These are phyloP conservation scores for Raddia distichophylla DNA, from an alignment of 176 grass and related monocot genomes.

Conservation along the genomic window DNA sequence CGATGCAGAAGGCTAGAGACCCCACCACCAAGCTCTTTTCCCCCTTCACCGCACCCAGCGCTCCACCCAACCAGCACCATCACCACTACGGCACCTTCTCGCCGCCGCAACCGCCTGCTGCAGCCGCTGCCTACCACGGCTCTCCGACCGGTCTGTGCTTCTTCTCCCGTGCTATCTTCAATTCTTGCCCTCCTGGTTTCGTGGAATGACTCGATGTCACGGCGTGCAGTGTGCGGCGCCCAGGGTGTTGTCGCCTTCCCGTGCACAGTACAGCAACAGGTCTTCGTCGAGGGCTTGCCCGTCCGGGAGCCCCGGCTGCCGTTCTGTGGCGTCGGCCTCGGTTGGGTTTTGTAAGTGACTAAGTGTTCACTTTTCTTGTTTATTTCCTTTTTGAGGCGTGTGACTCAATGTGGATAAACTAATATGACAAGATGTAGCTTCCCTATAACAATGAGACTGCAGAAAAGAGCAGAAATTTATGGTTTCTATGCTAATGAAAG, in stretches of 20 bases:
- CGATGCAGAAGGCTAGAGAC: conserved; percentile 27
- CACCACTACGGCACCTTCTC: conserved; percentile 49
- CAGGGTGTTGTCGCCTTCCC: conserved; percentile 33
- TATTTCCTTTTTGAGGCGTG: background rate
- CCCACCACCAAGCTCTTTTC: background rate
- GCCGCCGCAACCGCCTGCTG: background rate
- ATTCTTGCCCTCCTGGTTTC: background rate
- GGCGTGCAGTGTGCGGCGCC: background rate
- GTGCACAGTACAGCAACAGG: conserved; percentile 39
- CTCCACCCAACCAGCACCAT: background rate
- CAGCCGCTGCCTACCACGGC: background rate
- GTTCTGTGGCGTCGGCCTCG: conserved; percentile 61
- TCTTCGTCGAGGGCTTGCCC: conserved; percentile 51
- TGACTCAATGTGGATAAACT: background rate
- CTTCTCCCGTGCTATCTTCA: background rate
- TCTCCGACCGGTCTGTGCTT: conserved; percentile 23
- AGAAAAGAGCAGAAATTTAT: background rate
- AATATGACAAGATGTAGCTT: background rate
- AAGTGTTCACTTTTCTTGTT: conserved; percentile 17
- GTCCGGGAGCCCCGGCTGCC: conserved; percentile 50
- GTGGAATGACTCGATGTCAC: background rate
- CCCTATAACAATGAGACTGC: background rate
- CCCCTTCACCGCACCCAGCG: background rate
- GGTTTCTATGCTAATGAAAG: background rate
- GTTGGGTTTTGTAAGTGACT: conserved; percentile 67